Evolutionary conservation across 306 rosid species (phyloP), one percentile per base, ranked within the genome.

Genomic region (Lagenaria siceraria): DNA sequence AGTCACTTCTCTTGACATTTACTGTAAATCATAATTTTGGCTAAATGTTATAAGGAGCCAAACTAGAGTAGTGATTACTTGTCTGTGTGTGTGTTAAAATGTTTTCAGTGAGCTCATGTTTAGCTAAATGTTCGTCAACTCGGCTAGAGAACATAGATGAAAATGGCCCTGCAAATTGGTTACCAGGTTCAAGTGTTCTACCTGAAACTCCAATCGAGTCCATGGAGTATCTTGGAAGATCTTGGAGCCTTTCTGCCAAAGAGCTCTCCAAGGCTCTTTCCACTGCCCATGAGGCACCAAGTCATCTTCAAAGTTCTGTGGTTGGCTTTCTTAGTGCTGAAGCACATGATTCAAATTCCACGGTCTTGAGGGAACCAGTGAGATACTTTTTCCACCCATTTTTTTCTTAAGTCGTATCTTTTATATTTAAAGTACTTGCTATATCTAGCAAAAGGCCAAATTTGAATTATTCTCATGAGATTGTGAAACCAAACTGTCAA

Each of bases 191-290:
- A 27, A 76, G 87, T 72, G 85, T 83, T 24, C 89, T 82, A 24
- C 97, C 93, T 8, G 98, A 95, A n/a, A 92, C 97, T 36, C 98
- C 97, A 21, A 92, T 96, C 1, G 97, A 95, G 77, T 87, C 97
- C 56, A 95, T 95, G 98, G 97, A 95, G 88, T 95, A 90, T 82
- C 93, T 95, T 61, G 96, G 93, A 8, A 87, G 98, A 85, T 95
- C 97, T 66, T 95, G 98, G 98, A 95, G 98, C 63, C 90, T 95
- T 66, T 95, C 96, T 2, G 97, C 98, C 65, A 83, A 78, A 79
- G 97, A 92, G 85, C 90, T 95, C 76, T 89, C 97, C 74, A 89
- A 90, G 81, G 97, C 95, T 73, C 88, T 94, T 79, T 85, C 91
- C 33, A 84, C 62, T 77, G 84, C 88, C 4, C 83, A 83, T 36